Evolutionary conservation across 495 filamentous ascomycete species (phyloP).

Genomic region (Niebla homalea): DNA sequence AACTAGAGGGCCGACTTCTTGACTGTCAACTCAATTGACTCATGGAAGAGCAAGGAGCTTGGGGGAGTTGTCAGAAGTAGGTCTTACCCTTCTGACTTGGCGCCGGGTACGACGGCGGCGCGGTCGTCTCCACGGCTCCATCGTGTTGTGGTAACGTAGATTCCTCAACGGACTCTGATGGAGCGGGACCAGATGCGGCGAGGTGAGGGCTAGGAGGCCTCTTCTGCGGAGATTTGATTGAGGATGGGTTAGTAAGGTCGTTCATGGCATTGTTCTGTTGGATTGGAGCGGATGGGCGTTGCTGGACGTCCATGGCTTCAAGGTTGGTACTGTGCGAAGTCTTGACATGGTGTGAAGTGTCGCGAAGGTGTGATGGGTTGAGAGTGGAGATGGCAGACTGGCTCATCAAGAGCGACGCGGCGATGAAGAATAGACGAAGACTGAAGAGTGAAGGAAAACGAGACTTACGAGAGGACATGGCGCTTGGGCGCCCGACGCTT

Average conservation of each 20-base stretch:
- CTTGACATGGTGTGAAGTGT: slow-evolving; percentile 15
- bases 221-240: neutral
- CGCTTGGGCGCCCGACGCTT: neutral
- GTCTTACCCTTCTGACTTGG: slow-evolving; percentile 16
- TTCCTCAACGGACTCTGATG: too few species aligned
- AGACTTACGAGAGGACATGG: neutral
- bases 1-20: too few species aligned
- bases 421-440: too few species aligned
- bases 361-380: neutral
- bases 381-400: slow-evolving; percentile 3
- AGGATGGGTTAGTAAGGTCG: slow-evolving; percentile 3
- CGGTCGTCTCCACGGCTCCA: neutral
- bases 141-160: neutral
- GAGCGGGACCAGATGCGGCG: too few species aligned
- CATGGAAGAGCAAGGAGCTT: slow-evolving; percentile 4
- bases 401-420: slow-evolving; percentile 7
- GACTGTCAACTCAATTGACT: too few species aligned
- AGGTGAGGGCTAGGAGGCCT: too few species aligned
- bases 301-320: slow-evolving; percentile 19
- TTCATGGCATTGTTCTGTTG: slow-evolving; percentile 11
- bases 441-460: slow-evolving; percentile 1
- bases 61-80: slow-evolving; percentile 6
- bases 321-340: slow-evolving; percentile 7
- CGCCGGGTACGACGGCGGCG: neutral
- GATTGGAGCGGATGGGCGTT: slow-evolving; percentile 6